Evolutionary conservation across 805 yeast species (phyloP).

Genomic region (Candida namnaoensis): DNA sequence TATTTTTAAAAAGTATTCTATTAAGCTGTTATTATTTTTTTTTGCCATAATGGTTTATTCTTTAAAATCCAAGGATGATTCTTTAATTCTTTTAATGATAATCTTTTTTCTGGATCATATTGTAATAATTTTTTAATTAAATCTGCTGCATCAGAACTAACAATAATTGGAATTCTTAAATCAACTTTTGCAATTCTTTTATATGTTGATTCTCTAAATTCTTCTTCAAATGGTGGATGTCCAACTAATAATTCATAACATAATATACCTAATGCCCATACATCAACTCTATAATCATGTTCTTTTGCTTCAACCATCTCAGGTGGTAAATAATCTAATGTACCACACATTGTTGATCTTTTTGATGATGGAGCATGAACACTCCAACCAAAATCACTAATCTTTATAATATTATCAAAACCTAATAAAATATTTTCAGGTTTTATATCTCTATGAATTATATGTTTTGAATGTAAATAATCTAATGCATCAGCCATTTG

Average conservation of each 20-base stretch:
- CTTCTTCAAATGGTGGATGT: constrained; percentile 86
- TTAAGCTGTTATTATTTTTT: constrained; percentile 5
- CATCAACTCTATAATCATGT: constrained; percentile 73
- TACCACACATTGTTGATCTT: constrained; percentile 86
- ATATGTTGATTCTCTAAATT: constrained; percentile 68
- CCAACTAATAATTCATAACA: constrained; percentile 85
- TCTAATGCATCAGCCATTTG: constrained; percentile 78
- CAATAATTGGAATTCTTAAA: constrained; percentile 58
- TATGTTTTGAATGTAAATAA: constrained; percentile 69
- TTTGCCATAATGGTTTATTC: constrained; percentile 55
- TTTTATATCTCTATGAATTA: constrained; percentile 88
- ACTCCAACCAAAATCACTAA: constrained; percentile 97
- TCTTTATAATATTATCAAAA: constrained; percentile 65
- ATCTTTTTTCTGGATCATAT: constrained; percentile 62
- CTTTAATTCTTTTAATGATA: constrained; percentile 50
- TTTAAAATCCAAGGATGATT: constrained; percentile 79
- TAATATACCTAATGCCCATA: constrained; percentile 89
- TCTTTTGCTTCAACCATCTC: constrained; percentile 84
- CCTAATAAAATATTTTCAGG: constrained; percentile 88
- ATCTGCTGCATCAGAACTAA: constrained; percentile 71
- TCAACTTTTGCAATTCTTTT: constrained; percentile 74
- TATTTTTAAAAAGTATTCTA: no score
- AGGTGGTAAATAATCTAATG: constrained; percentile 90
- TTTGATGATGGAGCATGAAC: constrained; percentile 51
- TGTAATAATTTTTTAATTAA: constrained; percentile 56